Conservation (phyloP, 2,329 filamentous ascomycete species). For the Pseudogymnoascus pannorum region DNA sequence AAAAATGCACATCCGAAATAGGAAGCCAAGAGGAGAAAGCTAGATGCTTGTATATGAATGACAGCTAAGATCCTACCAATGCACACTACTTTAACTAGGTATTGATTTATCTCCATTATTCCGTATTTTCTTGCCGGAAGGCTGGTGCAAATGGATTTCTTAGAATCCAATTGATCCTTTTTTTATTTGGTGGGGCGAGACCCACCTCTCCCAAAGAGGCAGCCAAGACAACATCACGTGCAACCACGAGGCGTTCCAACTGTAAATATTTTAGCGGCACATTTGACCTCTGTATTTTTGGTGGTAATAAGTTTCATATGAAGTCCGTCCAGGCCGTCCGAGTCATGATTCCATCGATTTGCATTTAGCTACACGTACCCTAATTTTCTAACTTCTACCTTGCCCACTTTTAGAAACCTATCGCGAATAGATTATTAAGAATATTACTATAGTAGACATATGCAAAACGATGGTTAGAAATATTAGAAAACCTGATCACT, state of each 20-base stretch:
- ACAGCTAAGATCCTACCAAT: neutral
- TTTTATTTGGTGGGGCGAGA: neutral
- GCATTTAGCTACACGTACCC: neutral
- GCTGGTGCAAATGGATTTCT: neutral
- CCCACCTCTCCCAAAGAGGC: neutral
- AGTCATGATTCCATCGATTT: neutral
- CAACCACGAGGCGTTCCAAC: neutral
- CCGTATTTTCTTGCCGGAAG: neutral
- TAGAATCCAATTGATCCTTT: neutral
- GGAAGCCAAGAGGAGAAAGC: neutral
- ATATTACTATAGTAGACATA: neutral
- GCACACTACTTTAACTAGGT: neutral
- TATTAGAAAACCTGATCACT: neutral
- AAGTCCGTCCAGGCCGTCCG: neutral
- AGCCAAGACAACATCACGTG: neutral
- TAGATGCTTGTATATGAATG: neutral
- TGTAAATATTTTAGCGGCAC: neutral
- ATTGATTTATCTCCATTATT: neutral
- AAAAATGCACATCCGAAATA: neutral
- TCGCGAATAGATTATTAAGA: neutral
- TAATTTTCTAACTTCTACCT: neutral
- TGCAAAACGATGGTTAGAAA: neutral
- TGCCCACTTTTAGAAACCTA: neutral
- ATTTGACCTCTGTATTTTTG: neutral
- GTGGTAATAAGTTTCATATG: neutral